Conservation (phyloP, 148 eudicot species). For the Vaccinium corymbosum region DNA sequence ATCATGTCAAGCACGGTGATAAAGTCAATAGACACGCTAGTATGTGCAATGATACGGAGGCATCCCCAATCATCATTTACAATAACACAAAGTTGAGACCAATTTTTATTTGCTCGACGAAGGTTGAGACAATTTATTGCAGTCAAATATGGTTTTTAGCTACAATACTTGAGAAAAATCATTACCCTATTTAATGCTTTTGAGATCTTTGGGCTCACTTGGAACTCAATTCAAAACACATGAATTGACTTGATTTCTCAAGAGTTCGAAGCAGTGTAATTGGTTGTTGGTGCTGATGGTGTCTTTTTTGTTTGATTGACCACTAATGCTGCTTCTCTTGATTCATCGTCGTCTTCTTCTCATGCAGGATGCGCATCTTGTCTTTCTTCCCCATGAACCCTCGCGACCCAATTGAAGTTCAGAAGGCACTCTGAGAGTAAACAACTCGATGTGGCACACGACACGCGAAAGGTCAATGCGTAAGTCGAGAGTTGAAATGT, state of each 20-base stretch:
- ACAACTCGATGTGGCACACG: background rate
- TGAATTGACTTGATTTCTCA: background rate
- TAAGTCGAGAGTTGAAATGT: background rate
- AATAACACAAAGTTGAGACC: background rate
- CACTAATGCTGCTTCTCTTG: constrained; percentile 11
- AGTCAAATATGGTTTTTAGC: background rate
- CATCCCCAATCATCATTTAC: background rate
- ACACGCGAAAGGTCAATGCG: background rate
- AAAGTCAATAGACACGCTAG: background rate
- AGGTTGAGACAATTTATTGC: background rate
- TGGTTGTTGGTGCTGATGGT: background rate
- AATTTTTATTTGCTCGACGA: background rate
- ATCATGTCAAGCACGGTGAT: background rate
- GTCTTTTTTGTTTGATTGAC: background rate
- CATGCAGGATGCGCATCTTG: constrained; percentile 60
- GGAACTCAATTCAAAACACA: background rate
- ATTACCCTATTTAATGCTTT: background rate
- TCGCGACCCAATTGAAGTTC: constrained; percentile 24
- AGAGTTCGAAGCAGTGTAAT: background rate
- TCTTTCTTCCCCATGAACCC: constrained; percentile 36
- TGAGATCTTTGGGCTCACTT: background rate
- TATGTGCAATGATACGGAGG: background rate
- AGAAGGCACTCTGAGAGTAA: constrained; percentile 24
- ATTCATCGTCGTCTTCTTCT: background rate
- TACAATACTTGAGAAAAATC: background rate